Base-by-base conservation (phyloP, 1,284 basidiomycete genomes). In the Polyporus tsugae region DNA sequence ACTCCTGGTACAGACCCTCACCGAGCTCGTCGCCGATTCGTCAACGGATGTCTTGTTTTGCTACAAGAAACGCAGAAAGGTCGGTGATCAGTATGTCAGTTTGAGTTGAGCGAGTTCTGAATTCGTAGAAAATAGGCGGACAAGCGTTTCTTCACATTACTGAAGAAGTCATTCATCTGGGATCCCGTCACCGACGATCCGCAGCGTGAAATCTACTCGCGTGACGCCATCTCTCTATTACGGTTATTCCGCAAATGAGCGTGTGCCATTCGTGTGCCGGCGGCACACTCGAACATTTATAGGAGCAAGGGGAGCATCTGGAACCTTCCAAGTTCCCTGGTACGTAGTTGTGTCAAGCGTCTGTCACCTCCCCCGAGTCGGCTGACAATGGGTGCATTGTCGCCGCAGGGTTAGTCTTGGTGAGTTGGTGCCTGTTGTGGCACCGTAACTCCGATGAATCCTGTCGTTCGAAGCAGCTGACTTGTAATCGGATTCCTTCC, bases 1-100 rank as follows among this genome's bases (percentile, higher is more conserved):
- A 2, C 86, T 97, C 17, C 87, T 98, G 1, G 92, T 97, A 1
- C 80, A 91, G 72, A 97, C 96, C 0, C 84, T 98, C 62, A 85
- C 82, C 42, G 87, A 91, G 53, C 86, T 98, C 22, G 82, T 86
- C 1, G 80, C 78, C 22, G 79, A 77, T 49, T 79, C 79, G 63
- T 79, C 81, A 29, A 89, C 91, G 6, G 91, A 95, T 70, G 86
- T 96, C 66, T 79, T 95, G 33, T 97, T 98, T 79, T 97, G 95
- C 79, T 97, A 96, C 82, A 96, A 97, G 82, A 97, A 97, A 78
- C 87, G 96, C 60, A 87, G 96, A 80, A 97, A 96, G 88, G 95
- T 93, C 63, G 38, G 76, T 63, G 17, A 58, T 6, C 65, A 39
- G 62, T 25, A 25, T n/a, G 19, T 49, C 41, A 0, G 10, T n/a